Percentiles rank a stretch among this genome's conserved stretches.
Conservation (phyloP, 1,139 yeast species). For the Diutina siamensis region DNA sequence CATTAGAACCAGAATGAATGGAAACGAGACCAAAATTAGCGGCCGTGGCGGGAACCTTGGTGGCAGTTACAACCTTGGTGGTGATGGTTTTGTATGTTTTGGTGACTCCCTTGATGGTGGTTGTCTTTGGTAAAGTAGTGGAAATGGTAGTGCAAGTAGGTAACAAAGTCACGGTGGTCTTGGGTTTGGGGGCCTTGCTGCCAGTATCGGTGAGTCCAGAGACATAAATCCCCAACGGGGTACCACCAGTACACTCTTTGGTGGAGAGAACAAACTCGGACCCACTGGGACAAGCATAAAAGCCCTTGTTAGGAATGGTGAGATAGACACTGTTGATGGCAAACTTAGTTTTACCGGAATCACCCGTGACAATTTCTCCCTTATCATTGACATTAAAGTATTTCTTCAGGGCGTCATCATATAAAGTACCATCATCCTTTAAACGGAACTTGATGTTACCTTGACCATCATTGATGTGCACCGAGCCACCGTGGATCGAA, state of each 20-base stretch:
- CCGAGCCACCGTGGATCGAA: background rate
- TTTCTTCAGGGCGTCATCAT: background rate
- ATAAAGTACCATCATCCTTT: constrained; percentile 5
- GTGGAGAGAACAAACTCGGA: background rate
- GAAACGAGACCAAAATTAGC: constrained; percentile 1
- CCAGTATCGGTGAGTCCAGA: background rate
- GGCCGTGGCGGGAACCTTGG: background rate
- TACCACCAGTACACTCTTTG: background rate
- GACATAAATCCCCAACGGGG: background rate
- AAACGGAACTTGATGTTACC: background rate
- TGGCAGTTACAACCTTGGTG: background rate
- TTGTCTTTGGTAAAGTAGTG: background rate
- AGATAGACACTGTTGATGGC: background rate
- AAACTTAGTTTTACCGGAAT: background rate
- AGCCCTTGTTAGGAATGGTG: background rate
- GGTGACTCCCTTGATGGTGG: background rate
- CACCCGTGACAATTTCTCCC: background rate
- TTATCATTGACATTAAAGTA: background rate
- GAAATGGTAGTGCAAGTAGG: background rate
- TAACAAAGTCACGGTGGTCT: background rate
- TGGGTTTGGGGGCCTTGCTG: background rate
- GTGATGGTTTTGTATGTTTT: background rate
- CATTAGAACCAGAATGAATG: background rate
- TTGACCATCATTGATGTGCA: background rate
- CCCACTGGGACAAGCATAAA: background rate